Base-by-base conservation (phyloP, 441 rosid genomes). In the Syzygium malaccense region DNA sequence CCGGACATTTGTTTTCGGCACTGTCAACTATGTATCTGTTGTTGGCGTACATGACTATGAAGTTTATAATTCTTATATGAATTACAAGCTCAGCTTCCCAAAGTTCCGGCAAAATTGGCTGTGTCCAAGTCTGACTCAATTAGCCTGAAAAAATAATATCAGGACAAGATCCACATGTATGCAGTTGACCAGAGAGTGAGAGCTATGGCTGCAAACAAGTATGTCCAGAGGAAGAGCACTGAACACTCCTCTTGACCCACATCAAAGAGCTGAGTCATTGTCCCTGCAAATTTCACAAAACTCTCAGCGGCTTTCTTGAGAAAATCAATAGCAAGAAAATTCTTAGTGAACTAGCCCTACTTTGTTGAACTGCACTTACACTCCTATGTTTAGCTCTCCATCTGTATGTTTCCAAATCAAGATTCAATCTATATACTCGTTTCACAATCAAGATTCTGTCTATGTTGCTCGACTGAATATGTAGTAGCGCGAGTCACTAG, bases 191-290 rank as follows among this genome's bases (percentile, higher is more conserved):
- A 96, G 53, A 91, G 75, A 4, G 99, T 93, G 56, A 97, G 96
- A 49, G 98, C 97, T 3, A 94, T 54, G 51, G 97, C 96, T 3
- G 99, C 96, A 56, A 92, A 92, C 89, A 97, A 78, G 90, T 98
- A 96, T 68, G 99, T 94, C 99, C 99, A 97, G 37, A 96, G 91
- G 93, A 94, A 93, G 86, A 96, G 95, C 51, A 97, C 96, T 14
- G 99, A 96, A 85, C 98, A 96, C 90, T 98, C 99, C 88, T 97
- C 98, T 93, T 95, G 98, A 8, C 95, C 98, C 84, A 96, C 98
- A 94, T 95, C 94, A 86, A 93, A 96, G 56, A 97, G 92, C 88
- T 97, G 97, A 13, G 99, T 89, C 98, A 97, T 97, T 8, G 97
- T 96, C 55, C 97, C 98, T 94, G 95, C 90, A 88, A 41, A 75